Conservation (phyloP, 192 early-diverging fungal species). For the Glomus cerebriforme region DNA sequence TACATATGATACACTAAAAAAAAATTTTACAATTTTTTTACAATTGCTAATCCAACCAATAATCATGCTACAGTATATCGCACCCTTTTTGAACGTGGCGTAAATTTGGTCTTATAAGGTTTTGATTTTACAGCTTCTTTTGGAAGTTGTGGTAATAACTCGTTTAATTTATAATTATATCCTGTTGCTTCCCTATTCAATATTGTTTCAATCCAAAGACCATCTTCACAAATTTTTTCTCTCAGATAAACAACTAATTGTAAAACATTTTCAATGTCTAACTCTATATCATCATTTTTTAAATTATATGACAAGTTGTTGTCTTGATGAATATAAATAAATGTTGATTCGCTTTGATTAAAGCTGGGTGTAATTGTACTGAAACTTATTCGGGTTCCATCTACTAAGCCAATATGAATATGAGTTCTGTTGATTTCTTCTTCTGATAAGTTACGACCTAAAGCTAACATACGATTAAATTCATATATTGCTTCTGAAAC, state of each 20-base stretch:
- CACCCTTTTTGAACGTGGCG: constrained; percentile 2
- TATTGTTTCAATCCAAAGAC: no score
- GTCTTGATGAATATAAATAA: constrained; percentile 31
- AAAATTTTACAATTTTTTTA: no score
- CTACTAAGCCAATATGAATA: constrained; percentile 31
- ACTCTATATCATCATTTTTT: constrained; percentile 29
- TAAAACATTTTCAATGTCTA: constrained; percentile 28
- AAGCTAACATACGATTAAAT: constrained; percentile 32
- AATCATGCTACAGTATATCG: neutral
- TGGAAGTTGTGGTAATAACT: constrained; percentile 24
- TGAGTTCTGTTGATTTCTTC: constrained; percentile 31
- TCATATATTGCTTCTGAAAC: constrained; percentile 28
- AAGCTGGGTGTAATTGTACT: constrained; percentile 28
- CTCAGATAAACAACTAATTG: constrained; percentile 31
- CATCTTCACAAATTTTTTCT: no score
- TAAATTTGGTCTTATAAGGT: constrained; percentile 20
- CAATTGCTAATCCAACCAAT: no score
- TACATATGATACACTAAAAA: no score
- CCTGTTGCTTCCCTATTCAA: constrained; percentile 28
- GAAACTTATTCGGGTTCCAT: constrained; percentile 29
- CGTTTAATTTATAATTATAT: no score
- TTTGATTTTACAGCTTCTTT: constrained; percentile 17
- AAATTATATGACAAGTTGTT: constrained; percentile 30
- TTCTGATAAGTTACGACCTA: constrained; percentile 27
- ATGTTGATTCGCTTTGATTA: constrained; percentile 34